phyloP scores from a whole-genome alignment of 1,139 yeast species.

The Geotrichum cucujoidarum region DNA sequence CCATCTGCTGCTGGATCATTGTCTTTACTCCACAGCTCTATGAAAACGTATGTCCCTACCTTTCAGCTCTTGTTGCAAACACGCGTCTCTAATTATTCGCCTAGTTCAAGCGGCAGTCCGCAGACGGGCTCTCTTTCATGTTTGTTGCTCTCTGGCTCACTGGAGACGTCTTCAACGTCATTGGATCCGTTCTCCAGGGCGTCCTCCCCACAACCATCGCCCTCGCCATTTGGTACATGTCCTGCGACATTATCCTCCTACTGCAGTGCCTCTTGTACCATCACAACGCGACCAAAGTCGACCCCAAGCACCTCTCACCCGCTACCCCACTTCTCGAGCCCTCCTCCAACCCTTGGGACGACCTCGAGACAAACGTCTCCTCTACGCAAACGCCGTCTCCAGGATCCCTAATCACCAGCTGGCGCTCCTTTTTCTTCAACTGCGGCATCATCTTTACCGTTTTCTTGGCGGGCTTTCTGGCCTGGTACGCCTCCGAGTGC shows the following conservation, averaged over 20 bases:
- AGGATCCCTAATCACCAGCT: background rate
- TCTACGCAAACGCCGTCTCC: background rate
- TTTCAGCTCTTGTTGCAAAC: background rate
- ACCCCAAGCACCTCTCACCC: slow-evolving; percentile 77
- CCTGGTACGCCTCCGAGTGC: slow-evolving; percentile 64
- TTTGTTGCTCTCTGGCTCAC: slow-evolving; percentile 80
- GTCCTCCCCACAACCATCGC: slow-evolving; percentile 85
- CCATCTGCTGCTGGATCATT: slow-evolving; percentile 95
- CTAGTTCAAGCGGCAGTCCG: slow-evolving; percentile 66
- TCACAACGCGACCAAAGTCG: slow-evolving; percentile 45
- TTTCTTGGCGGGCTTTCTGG: slow-evolving; percentile 67
- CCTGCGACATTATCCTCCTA: slow-evolving; percentile 79
- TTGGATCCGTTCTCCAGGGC: slow-evolving; percentile 83
- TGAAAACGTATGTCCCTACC: slow-evolving; percentile 51
- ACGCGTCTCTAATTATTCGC: background rate
- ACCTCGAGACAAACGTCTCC: background rate
- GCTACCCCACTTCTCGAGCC: slow-evolving; percentile 80
- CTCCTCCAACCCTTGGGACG: slow-evolving; percentile 52
- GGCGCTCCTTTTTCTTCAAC: slow-evolving; percentile 44
- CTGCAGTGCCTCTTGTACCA: slow-evolving; percentile 76
- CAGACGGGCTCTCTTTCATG: slow-evolving; percentile 78
- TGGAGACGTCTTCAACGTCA: slow-evolving; percentile 89
- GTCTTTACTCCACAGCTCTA: slow-evolving; percentile 98
- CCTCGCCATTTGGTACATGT: slow-evolving; percentile 82
- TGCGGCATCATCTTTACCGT: slow-evolving; percentile 63